phyloP scores from a whole-genome alignment of 2,329 filamentous ascomycete genomes.

The Aphanocladium album region DNA sequence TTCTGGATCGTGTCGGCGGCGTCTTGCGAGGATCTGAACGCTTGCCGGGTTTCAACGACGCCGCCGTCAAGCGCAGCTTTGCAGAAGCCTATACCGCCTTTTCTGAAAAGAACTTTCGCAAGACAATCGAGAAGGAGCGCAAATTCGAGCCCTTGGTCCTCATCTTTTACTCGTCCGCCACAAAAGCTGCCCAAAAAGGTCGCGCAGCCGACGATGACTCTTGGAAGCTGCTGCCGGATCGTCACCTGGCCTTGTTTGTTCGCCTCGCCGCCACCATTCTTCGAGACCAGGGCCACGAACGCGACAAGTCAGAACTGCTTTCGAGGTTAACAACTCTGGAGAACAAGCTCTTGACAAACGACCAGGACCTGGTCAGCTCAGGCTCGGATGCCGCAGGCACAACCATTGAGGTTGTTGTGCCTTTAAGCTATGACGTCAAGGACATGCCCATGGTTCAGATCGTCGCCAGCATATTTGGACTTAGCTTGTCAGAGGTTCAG shows the following conservation, averaged over 20 bases:
- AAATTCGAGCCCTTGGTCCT: slow-evolving; percentile 88
- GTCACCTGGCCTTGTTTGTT: slow-evolving; percentile 91
- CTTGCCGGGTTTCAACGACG: slow-evolving; percentile 83
- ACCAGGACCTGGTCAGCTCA: slow-evolving; percentile 66
- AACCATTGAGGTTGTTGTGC: slow-evolving; percentile 75
- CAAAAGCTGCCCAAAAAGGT: slow-evolving; percentile 72
- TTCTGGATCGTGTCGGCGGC: slow-evolving; percentile 70
- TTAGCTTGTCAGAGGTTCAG: slow-evolving; percentile 75
- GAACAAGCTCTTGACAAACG: slow-evolving; percentile 88
- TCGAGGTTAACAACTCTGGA: slow-evolving; percentile 75
- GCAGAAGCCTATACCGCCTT: slow-evolving; percentile 91
- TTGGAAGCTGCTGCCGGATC: slow-evolving; percentile 88
- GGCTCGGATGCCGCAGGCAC: slow-evolving; percentile 31
- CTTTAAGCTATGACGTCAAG: slow-evolving; percentile 86
- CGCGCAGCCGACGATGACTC: slow-evolving; percentile 75
- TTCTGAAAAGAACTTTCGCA: slow-evolving; percentile 81
- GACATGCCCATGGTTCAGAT: slow-evolving; percentile 93
- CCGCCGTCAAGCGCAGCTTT: slow-evolving; percentile 88
- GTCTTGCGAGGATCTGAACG: slow-evolving; percentile 78
- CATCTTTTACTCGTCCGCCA: slow-evolving; percentile 94
- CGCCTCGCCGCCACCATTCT: slow-evolving; percentile 76
- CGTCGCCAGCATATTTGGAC: slow-evolving; percentile 80
- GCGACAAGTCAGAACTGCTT: slow-evolving; percentile 79
- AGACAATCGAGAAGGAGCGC: slow-evolving; percentile 88
- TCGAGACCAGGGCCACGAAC: slow-evolving; percentile 77